Conservation (phyloP, 1,284 basidiomycete species). For the Cryptococcus maquisensis region DNA sequence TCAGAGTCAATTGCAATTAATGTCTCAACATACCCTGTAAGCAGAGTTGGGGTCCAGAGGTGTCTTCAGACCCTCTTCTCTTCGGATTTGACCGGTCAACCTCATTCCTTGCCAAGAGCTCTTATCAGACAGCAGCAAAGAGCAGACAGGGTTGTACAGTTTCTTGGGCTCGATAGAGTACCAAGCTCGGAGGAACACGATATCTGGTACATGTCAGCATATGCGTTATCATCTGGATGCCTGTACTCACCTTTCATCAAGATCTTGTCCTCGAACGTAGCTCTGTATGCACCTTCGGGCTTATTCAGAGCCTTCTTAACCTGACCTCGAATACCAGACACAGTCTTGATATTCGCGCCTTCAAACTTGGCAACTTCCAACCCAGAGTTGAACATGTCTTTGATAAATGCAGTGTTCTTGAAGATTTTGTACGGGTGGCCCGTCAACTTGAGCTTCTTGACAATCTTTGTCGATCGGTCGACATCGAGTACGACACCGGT, state of each 20-base stretch:
- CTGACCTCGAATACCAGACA: constrained; percentile 92
- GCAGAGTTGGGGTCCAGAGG: constrained; percentile 78
- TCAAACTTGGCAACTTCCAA: constrained; percentile 98
- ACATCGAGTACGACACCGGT: constrained; percentile 94
- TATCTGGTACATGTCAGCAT: constrained; percentile 56
- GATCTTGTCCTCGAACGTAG: constrained; percentile 97
- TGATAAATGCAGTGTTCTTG: constrained; percentile 98
- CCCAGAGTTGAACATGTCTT: constrained; percentile 91
- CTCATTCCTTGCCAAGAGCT: constrained; percentile 85
- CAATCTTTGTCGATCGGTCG: constrained; percentile 86
- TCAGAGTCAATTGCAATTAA: not conserved
- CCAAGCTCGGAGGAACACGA: constrained; percentile 95
- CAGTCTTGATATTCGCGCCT: constrained; percentile 90
- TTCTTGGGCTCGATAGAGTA: constrained; percentile 91
- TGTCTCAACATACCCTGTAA: constrained; percentile 69
- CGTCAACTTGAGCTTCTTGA: constrained; percentile 97
- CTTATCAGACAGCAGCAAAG: constrained; percentile 77
- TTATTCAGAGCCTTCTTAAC: constrained; percentile 92
- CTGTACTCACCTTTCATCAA: constrained; percentile 77
- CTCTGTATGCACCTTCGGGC: constrained; percentile 91
- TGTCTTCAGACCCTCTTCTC: constrained; percentile 76
- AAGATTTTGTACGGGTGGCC: constrained; percentile 94
- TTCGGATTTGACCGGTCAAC: constrained; percentile 85
- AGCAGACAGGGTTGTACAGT: constrained; percentile 96
- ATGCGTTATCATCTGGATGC: not conserved